phyloP scores from a whole-genome alignment of 768 basidiomycete species.

The Mycena alexandri region DNA sequence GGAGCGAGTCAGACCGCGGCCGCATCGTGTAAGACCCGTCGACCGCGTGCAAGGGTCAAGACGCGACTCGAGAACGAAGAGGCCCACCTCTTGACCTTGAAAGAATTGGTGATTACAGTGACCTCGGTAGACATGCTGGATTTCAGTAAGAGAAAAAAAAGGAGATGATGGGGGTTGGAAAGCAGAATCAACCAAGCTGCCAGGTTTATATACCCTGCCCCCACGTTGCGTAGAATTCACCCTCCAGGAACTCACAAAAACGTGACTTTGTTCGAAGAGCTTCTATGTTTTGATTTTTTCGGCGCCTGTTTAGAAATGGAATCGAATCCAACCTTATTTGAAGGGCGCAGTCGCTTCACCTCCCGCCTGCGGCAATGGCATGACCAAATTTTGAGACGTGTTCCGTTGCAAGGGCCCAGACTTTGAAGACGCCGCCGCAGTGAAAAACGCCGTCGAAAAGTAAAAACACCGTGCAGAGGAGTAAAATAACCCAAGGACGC shows the following conservation, averaged over 20 bases:
- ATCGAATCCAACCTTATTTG: conserved; percentile 6
- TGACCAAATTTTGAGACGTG: background rate
- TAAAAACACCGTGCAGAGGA: too few relatives aligned
- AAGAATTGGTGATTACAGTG: conserved; percentile 30
- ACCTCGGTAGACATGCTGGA: conserved; percentile 11
- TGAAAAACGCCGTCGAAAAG: too few relatives aligned
- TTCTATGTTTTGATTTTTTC: conserved; percentile 10
- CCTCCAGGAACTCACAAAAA: background rate
- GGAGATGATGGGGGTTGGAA: conserved; percentile 3
- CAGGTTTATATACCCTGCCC: conserved; percentile 23
- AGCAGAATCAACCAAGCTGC: background rate
- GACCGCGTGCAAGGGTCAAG: background rate
- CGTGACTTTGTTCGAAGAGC: background rate
- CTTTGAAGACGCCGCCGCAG: background rate
- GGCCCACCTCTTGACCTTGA: conserved; percentile 27
- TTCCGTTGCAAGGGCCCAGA: too few relatives aligned
- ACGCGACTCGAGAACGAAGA: background rate
- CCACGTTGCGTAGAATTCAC: background rate
- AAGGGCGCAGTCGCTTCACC: too few relatives aligned
- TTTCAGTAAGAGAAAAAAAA: background rate
- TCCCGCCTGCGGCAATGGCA: background rate
- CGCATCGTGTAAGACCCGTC: too few relatives aligned
- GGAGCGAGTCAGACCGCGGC: too few relatives aligned
- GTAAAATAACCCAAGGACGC: background rate
- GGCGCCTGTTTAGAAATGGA: background rate